These are phyloP conservation scores for Excoecaria agallocha DNA, from an alignment of 345 rosid species.

Conservation along the genomic window DNA sequence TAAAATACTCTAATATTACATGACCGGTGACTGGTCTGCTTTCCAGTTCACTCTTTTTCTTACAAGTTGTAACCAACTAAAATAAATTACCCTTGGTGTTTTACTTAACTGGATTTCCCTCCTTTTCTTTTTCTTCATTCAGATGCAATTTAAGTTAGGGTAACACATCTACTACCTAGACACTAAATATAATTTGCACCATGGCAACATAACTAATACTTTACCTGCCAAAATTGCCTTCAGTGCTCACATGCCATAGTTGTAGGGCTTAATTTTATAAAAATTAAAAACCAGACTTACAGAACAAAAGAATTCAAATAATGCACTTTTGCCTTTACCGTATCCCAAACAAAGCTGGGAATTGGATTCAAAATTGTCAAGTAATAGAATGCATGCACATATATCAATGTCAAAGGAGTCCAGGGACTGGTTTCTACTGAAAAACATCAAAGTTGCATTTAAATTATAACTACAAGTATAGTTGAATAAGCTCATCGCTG, in stretches of 20 bases:
- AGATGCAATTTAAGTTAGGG: too few species aligned
- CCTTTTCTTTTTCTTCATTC: background rate
- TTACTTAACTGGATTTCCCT: background rate
- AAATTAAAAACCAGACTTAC: background rate
- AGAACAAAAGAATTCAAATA: background rate
- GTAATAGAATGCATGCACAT: background rate
- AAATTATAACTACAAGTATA: constrained; percentile 49
- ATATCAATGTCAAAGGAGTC: background rate
- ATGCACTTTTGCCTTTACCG: background rate
- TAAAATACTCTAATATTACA: background rate
- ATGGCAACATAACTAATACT: too few species aligned
- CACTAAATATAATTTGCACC: background rate
- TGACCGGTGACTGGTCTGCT: background rate
- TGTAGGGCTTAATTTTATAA: background rate
- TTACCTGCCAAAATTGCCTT: background rate
- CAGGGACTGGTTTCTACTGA: background rate
- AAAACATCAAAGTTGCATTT: background rate
- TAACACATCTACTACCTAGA: background rate
- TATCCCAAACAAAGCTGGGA: background rate
- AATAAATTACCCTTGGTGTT: background rate
- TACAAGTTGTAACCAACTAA: background rate
- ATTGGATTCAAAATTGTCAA: constrained; percentile 10
- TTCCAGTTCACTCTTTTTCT: background rate
- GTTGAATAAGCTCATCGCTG: constrained; percentile 87
- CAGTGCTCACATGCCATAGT: background rate